Evolutionary conservation across 495 filamentous ascomycete genomes (phyloP), one percentile per base, ranked within the genome.

Genomic region (Thermothielavioides terrestris): DNA sequence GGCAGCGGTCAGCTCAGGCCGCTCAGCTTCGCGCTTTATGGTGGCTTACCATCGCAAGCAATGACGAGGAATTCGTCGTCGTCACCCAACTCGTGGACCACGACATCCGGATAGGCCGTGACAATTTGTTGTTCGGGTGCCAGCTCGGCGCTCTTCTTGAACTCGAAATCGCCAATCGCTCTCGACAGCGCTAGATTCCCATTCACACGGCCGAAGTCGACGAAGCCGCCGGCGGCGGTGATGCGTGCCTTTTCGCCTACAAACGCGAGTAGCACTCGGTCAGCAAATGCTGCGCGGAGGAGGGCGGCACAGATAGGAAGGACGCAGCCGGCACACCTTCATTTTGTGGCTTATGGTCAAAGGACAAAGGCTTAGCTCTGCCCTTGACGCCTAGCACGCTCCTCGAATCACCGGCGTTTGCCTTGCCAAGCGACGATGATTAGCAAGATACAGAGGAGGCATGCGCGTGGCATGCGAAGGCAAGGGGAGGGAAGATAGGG

Each of bases 131-230:
- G 85, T 62, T 98, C 94, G 26, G 94, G 92, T 9, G 90, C 82
- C 37, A 98, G 80, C 56, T 95, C 89, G 51, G 90, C 85, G 67
- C 91, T 95, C 77, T 96, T 97, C 80, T 98, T 98, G 78, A 98
- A 98, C 67, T 98, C 92, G 62, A 98, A 98, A 71, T 98, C 92
- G 55, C 92, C 92, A 61, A 98, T 96, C 55, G 92, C 92, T 63
- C 92, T 84, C 41, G 94, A 97, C 32, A 98, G 76, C n/a, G 92
- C 92, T 41, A 98, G 81, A 65, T 98, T 98, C 58, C 92, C 92
- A 65, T 98, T 98, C 55, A 98, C 92, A 62, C 92, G 86, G 42
- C 90, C 92, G 61, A 97, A 98, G 70, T 98, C 92, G 57, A 98
- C 92, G 62, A 98, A 98, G 38, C 92, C 92, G 59, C 92, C 92